Base-by-base conservation (phyloP, 2,329 filamentous ascomycete species). In the Coniochaeta prunicola region DNA sequence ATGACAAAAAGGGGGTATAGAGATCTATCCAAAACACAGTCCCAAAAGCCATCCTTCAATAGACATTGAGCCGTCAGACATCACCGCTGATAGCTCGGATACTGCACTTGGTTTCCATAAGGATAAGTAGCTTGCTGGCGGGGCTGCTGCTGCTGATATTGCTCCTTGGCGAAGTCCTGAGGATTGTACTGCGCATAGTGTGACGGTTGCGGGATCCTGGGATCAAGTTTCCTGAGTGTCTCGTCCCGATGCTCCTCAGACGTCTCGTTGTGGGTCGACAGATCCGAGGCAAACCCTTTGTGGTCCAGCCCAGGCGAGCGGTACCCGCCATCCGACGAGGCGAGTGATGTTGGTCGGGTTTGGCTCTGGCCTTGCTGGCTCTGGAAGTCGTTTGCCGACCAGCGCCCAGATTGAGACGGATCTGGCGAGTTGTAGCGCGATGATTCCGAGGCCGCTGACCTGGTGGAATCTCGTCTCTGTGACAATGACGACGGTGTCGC, bases 181-280 rank as follows among this genome's bases (percentile, higher is more conserved):
- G 75, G 74, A 24, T 77, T 77, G 58, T 77, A 77, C 1, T 64
- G 65, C 1, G 62, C 57, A 50, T 62, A 64, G 3, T 63, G 60
- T 3, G 63, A 60, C 17, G 64, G 64, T 12, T 63, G 63, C 17
- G 62, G 60, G 42, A 62, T 58, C 21, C 58, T 59, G 21, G 61
- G 57, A 10, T 68, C 68, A 1, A 67, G 63, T 59, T 64, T 65
- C 57, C 61, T 65, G 9, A 67, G 59, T 7, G 68, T 62, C n/a
- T 71, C 64, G 30, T 61, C 60, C 8, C 64, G 64, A 62, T 80
- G 67, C 67, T 81, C 79, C 63, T 80, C 79, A 0, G 61, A 65
- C 1, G 75, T 77, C 70, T 83, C 80, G 9, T 66, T 67, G 60
- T 82, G 80, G 2, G 80, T 75, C 3, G 77, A 60, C 28, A 83